These are phyloP conservation scores for Arabidopsis arenosa DNA, from an alignment of 345 rosid species.

Conservation along the genomic window DNA sequence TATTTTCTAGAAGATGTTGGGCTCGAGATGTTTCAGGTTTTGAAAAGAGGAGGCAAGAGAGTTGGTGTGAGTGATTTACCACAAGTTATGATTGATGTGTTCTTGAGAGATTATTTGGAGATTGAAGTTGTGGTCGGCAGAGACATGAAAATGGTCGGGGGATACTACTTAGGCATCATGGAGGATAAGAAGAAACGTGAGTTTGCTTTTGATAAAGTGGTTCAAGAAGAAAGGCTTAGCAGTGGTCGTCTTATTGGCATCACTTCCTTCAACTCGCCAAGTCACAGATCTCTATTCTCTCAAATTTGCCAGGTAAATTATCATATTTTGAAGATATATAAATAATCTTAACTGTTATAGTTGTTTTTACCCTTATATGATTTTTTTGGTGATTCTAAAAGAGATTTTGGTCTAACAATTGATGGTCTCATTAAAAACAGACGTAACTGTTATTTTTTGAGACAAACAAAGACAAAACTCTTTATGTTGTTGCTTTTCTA, in stretches of 20 bases:
- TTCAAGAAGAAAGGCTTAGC: constrained; percentile 24
- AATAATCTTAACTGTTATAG: background rate
- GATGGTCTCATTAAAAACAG: background rate
- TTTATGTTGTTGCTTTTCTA: too few species aligned
- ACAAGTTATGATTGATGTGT: constrained; percentile 61
- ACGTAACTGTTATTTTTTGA: constrained; percentile 1
- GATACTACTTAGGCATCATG: constrained; percentile 61
- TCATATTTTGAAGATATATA: background rate
- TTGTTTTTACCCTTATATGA: background rate
- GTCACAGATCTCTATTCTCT: constrained; percentile 50
- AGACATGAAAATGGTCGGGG: constrained; percentile 53
- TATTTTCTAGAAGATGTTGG: constrained; percentile 67
- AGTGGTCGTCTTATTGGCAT: constrained; percentile 51
- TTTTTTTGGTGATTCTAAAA: constrained; percentile 3
- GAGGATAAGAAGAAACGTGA: constrained; percentile 39
- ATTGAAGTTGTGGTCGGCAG: constrained; percentile 57
- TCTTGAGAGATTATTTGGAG: constrained; percentile 56
- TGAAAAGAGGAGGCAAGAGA: constrained; percentile 51
- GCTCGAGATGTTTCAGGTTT: constrained; percentile 52
- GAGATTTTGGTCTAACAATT: constrained; percentile 1
- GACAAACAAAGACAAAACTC: background rate
- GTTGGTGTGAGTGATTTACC: constrained; percentile 62
- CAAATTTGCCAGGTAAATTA: constrained; percentile 56
- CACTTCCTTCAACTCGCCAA: constrained; percentile 46
- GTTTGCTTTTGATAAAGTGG: constrained; percentile 26